A percentile compares a stretch with the other conserved stretches of the same genome.
These are phyloP conservation scores for Lactarius evosmus DNA, from an alignment of 768 basidiomycete species.

Conservation along the genomic window DNA sequence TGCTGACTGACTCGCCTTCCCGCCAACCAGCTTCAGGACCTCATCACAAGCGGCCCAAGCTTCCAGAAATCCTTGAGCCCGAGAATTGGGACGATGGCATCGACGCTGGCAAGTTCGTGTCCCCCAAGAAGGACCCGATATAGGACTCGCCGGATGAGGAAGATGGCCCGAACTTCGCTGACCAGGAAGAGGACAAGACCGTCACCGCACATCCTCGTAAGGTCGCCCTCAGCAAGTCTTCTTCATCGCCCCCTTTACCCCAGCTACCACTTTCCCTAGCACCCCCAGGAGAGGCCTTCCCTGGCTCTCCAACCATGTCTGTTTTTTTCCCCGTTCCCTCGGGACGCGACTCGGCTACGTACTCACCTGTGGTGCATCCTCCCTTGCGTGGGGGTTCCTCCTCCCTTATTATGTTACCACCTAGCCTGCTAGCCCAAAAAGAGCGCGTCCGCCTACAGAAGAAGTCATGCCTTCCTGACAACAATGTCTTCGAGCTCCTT, in stretches of 20 bases:
- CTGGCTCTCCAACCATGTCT: constrained; percentile 56
- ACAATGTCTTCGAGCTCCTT: constrained; percentile 51
- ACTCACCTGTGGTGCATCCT: constrained; percentile 44
- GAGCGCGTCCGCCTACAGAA: constrained; percentile 64
- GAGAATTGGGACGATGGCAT: constrained; percentile 70
- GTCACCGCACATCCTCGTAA: constrained; percentile 61
- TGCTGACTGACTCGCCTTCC: constrained; percentile 42
- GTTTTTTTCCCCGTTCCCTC: constrained; percentile 70
- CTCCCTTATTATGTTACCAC: constrained; percentile 52
- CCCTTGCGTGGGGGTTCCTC: constrained; percentile 42
- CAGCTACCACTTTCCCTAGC: constrained; percentile 38
- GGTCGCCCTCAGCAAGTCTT: constrained; percentile 35
- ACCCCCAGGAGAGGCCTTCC: constrained; percentile 40
- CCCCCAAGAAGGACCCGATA: constrained; percentile 36
- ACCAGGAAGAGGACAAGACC: constrained; percentile 65
- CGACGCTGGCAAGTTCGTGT: constrained; percentile 40
- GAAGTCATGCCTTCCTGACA: constrained; percentile 72
- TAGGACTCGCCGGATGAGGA: constrained; percentile 50
- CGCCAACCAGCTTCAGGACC: constrained; percentile 27
- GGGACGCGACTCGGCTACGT: constrained; percentile 43
- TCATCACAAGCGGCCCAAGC: constrained; percentile 34
- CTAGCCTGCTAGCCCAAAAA: constrained; percentile 60
- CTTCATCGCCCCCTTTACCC: constrained; percentile 41
- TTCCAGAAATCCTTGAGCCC: constrained; percentile 32
- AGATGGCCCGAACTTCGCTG: constrained; percentile 47